Evolutionary conservation across 495 filamentous ascomycete genomes (phyloP), one percentile per base, ranked within the genome.

Genomic region (Talaromyces liani): DNA sequence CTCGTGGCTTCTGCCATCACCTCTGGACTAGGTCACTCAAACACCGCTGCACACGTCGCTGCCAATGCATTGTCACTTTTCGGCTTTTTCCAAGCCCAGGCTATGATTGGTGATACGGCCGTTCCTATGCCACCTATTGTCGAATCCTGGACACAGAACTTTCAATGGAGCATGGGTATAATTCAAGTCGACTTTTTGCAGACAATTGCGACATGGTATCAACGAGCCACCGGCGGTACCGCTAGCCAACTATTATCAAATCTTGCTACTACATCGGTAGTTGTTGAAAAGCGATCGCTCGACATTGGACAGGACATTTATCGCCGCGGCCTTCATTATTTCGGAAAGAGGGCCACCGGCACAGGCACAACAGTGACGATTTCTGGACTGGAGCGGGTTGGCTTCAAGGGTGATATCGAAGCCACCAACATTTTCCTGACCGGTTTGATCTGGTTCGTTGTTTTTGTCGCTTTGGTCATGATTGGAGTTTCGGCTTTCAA

Each of bases 81-180:
- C 66, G 85, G 91, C 47, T 98, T 93, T 77, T 97, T 98, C 83
- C 94, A 98, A 73, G 87, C 90, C 12, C 94, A 97, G 72, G 93
- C 94, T n/a, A 92, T 98, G 74, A 81, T 97, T 66, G 94, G 93
- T 54, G 88, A 97, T 80, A 89, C 85, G 36, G 82, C 89, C 12
- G 87, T 97, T n/a, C 81, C 82, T 25, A 85, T 97, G 58, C 94
- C 94, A 3, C 94, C 94, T 0, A 89, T 96, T 57, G 94, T 96
- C 51, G 84, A 89, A 69, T 82, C 93, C 0, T 98, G 94, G 94
- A 97, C 93, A 0, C 93, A 98, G 79, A 94, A 98, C 71, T 97
- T 98, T 80, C 88, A 93, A 73, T 98, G 94, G 94, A 93, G 87
- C 72, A 95, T 98, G 91, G 94, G 94, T 68, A 93, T 98, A 70